Conservation (phyloP, 1,284 basidiomycete species). For the Clitocybe nebularis region DNA sequence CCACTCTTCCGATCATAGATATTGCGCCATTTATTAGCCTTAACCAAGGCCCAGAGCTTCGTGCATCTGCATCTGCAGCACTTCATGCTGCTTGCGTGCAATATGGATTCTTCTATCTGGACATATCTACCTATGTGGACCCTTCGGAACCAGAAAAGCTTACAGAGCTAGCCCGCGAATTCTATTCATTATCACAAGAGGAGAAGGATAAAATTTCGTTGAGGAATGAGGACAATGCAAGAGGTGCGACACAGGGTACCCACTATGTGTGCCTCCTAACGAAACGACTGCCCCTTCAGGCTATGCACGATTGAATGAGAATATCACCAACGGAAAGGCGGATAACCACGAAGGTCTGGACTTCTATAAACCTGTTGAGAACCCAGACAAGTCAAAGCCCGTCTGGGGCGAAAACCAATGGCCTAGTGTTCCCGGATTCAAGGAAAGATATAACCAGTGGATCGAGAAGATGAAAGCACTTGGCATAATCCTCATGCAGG, state of each 20-base stretch:
- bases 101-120: constrained; percentile 86
- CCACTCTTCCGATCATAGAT: constrained; percentile 50
- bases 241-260: constrained; percentile 57
- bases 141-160: constrained; percentile 64
- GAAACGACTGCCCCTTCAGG: constrained; percentile 36
- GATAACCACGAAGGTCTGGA: constrained; percentile 86
- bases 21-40: constrained; percentile 51
- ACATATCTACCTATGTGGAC: constrained; percentile 57
- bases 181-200: constrained; percentile 66
- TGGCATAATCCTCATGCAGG: constrained; percentile 76
- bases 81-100: constrained; percentile 73
- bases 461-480: constrained; percentile 78
- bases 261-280: not conserved
- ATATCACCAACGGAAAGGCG: constrained; percentile 79
- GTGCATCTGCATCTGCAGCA: constrained; percentile 48
- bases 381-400: constrained; percentile 64
- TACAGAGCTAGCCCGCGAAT: constrained; percentile 57
- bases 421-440: constrained; percentile 60
- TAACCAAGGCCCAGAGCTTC: constrained; percentile 28
- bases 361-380: constrained; percentile 69
- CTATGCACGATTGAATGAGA: constrained; percentile 71
- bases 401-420: constrained; percentile 84
- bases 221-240: constrained; percentile 62
- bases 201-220: constrained; percentile 72
- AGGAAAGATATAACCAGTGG: constrained; percentile 65